A percentile compares a stretch with the other conserved stretches of the same genome.
Evolutionary conservation across 345 rosid species (phyloP).

Genomic region (Corymbia maculata): DNA sequence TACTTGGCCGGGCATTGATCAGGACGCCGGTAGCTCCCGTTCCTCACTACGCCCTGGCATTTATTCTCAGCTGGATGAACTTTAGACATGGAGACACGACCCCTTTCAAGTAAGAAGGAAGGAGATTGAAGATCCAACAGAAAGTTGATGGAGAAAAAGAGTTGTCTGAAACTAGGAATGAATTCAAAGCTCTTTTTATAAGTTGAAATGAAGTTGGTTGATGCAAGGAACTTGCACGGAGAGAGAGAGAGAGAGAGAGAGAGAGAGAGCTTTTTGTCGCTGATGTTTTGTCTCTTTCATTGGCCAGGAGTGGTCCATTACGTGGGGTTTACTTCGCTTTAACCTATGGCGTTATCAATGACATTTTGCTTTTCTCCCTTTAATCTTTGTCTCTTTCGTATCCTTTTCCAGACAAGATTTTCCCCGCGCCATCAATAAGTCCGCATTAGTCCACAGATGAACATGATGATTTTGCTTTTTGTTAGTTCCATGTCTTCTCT

Average conservation of each 20-base stretch:
- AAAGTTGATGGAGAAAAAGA: not conserved
- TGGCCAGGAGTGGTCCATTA: not conserved
- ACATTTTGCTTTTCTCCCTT: not conserved
- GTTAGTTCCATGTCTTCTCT: not conserved
- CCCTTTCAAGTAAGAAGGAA: not conserved
- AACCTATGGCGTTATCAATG: not conserved
- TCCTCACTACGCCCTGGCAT: not conserved
- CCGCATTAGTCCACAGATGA: not conserved
- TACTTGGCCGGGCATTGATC: not conserved
- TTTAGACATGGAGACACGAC: constrained; percentile 17
- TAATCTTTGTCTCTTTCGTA: not conserved
- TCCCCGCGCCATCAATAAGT: not conserved
- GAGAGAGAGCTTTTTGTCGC: not conserved
- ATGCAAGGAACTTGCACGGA: not conserved
- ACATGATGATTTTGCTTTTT: not conserved
- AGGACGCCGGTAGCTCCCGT: not conserved
- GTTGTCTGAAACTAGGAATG: not conserved
- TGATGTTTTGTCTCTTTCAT: not conserved
- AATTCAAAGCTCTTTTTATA: not conserved
- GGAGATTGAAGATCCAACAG: not conserved
- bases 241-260: not conserved
- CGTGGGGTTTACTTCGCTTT: not conserved
- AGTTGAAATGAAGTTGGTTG: not conserved
- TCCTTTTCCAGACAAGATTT: not conserved
- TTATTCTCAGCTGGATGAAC: constrained; percentile 22